Base-by-base conservation (phyloP, 2,329 filamentous ascomycete genomes). In the Hypoxylon sp. region DNA sequence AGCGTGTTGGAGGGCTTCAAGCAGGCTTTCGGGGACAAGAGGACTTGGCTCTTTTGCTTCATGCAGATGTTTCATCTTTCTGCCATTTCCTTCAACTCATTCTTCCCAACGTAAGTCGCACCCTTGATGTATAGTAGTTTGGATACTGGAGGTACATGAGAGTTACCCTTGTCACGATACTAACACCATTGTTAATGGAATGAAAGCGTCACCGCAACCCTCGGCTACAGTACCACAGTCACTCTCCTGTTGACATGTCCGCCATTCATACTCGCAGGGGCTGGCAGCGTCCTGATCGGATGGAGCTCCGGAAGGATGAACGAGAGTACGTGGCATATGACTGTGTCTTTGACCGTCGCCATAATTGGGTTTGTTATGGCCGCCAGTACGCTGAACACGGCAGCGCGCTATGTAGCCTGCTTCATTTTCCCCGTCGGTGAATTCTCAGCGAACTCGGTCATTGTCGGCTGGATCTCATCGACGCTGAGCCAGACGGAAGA, bases 11-110 rank as follows among this genome's bases (percentile, higher is more conserved):
- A 72, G 3, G 79, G 80, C 2, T 71, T 82, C 20, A 74, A 75
- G 60, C 73, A 78, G 51, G 79, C 79, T 0, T 70, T 73, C 43
- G 63, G 62, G 8, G 80, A 83, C 51, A 76, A 75, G 57, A 72
- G 78, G 42, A 75, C 79, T 0, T 82, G 78, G 73, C 63, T 83
- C 2, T 77, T 81, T 55, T 75, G 74, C 4, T 67, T 81, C 25
- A 81, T 82, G 78, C 77, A 81, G 57, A 80, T 81, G 63, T 77
- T 80, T 61, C 78, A 82, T 61, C 66, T 81, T 8, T 77, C 75
- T 1, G 78, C 79, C 1, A 78, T 70, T 40, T 70, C 69, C 0
- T 74, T 74, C 58, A 80, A 74, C 51, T 73, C 75, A 0, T 81
- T 81, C 68, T 73, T 73, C 48, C 70, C 71, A 0, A 71, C 69